These are phyloP conservation scores for Aspergillus caelatus DNA, from an alignment of 2,329 filamentous ascomycete species.

Conservation along the genomic window DNA sequence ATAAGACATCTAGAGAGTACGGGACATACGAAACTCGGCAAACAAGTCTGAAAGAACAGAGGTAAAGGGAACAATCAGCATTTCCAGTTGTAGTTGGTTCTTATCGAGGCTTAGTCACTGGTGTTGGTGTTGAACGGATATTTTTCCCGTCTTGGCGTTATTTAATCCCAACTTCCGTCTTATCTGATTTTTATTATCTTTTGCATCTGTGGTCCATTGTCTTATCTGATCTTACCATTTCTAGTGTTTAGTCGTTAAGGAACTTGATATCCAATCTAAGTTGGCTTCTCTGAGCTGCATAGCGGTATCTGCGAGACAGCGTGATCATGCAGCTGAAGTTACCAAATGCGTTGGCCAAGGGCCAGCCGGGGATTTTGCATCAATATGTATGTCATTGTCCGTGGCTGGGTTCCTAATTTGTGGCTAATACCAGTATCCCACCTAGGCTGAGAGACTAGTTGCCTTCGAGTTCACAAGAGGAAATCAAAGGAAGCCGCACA, in stretches of 20 bases:
- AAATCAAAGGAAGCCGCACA: conserved; percentile 42
- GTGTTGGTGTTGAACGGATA: neutral
- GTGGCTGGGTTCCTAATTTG: neutral
- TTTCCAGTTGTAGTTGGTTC: no score
- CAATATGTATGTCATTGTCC: conserved; percentile 7
- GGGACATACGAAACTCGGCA: neutral
- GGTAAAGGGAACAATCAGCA: no score
- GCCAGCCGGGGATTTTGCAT: conserved; percentile 8
- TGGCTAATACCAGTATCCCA: neutral
- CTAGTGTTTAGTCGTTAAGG: neutral
- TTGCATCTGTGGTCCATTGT: neutral
- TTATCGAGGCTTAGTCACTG: neutral
- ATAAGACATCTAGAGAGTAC: neutral
- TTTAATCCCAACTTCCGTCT: neutral
- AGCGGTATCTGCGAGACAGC: neutral
- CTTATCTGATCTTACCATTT: neutral
- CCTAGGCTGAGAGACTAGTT: conserved; percentile 36
- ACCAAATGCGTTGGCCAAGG: conserved; percentile 20
- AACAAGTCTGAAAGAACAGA: neutral
- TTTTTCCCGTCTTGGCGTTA: neutral
- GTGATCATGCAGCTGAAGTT: conserved; percentile 1
- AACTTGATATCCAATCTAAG: neutral
- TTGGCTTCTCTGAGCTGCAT: neutral
- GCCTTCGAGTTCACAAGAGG: conserved; percentile 42
- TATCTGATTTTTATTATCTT: conserved; percentile 1